These are phyloP conservation scores for Drosera spatulata DNA, from an alignment of 179 eudicot species.

Conservation along the genomic window DNA sequence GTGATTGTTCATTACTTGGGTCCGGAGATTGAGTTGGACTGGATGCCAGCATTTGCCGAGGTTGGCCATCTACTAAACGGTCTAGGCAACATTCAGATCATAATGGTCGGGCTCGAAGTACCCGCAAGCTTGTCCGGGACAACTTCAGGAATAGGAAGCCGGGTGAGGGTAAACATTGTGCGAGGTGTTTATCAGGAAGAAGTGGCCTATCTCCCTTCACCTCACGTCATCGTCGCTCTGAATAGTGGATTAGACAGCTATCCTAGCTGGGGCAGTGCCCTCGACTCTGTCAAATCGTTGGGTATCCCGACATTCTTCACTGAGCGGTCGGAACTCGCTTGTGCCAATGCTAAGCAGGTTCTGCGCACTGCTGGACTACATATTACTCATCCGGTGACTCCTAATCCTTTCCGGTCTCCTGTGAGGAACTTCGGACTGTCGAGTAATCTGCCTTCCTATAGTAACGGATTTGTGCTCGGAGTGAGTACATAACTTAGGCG, in stretches of 20 bases:
- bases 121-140: slow-evolving; percentile 34
- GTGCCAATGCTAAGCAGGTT: slow-evolving; percentile 37
- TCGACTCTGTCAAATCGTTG: slow-evolving; percentile 24
- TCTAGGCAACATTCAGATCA: slow-evolving; percentile 30
- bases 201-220: slow-evolving; percentile 26
- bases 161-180: slow-evolving; percentile 34
- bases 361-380: slow-evolving; percentile 29
- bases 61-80: slow-evolving; percentile 40
- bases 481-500: slow-evolving; percentile 21
- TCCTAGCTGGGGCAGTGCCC: slow-evolving; percentile 28
- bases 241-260: slow-evolving; percentile 28
- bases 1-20: slow-evolving; percentile 43
- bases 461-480: slow-evolving; percentile 38
- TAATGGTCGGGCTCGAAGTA: slow-evolving; percentile 46
- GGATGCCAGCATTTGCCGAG: slow-evolving; percentile 48
- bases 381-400: slow-evolving; percentile 31
- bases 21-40: slow-evolving; percentile 45
- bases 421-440: slow-evolving; percentile 23
- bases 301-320: slow-evolving; percentile 30
- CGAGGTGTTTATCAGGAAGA: slow-evolving; percentile 46
- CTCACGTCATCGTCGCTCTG: slow-evolving; percentile 32
- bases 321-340: slow-evolving; percentile 31
- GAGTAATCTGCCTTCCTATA: slow-evolving; percentile 33
- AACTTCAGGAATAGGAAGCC: slow-evolving; percentile 28
- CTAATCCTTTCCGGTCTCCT: slow-evolving; percentile 44